phyloP scores from a whole-genome alignment of 257 asterid species.

The Solanum medicagineum region DNA sequence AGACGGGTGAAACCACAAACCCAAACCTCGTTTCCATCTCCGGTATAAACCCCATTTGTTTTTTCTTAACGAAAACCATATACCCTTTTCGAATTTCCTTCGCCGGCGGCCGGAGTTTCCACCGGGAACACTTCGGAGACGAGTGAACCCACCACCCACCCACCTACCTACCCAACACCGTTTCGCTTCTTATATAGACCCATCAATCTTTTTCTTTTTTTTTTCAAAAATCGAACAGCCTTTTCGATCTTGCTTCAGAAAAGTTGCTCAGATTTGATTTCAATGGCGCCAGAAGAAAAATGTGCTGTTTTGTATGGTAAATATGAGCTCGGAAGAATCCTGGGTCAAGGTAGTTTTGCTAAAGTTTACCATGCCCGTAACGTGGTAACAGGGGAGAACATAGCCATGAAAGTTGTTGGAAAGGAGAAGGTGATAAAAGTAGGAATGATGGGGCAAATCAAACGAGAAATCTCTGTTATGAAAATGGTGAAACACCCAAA shows the following conservation, averaged over 20 bases:
- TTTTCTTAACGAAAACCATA: neutral
- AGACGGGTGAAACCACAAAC: neutral
- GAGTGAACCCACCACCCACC: neutral
- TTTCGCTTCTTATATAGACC: neutral
- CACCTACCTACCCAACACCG: neutral
- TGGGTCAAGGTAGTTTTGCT: slow-evolving; percentile 63
- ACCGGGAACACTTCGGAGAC: slow-evolving; percentile 12
- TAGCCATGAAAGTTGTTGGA: slow-evolving; percentile 60
- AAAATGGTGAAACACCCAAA: slow-evolving; percentile 62
- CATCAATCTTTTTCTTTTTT: neutral
- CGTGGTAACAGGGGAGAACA: slow-evolving; percentile 25
- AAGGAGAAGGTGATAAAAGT: slow-evolving; percentile 59
- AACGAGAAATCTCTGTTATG: slow-evolving; percentile 73
- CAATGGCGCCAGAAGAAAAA: slow-evolving; percentile 7
- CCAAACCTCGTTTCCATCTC: neutral
- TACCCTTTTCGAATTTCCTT: neutral
- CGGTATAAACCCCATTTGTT: neutral
- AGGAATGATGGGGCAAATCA: slow-evolving; percentile 72
- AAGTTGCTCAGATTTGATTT: neutral
- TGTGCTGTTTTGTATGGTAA: slow-evolving; percentile 36
- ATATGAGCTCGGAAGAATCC: slow-evolving; percentile 48
- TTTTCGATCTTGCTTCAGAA: neutral
- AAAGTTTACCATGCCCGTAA: slow-evolving; percentile 60
- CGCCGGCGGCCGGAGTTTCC: slow-evolving; percentile 6
- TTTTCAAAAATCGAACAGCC: neutral